These are phyloP conservation scores for Ilyonectria mors-panacis DNA, from an alignment of 2,329 filamentous ascomycete species.

Conservation along the genomic window DNA sequence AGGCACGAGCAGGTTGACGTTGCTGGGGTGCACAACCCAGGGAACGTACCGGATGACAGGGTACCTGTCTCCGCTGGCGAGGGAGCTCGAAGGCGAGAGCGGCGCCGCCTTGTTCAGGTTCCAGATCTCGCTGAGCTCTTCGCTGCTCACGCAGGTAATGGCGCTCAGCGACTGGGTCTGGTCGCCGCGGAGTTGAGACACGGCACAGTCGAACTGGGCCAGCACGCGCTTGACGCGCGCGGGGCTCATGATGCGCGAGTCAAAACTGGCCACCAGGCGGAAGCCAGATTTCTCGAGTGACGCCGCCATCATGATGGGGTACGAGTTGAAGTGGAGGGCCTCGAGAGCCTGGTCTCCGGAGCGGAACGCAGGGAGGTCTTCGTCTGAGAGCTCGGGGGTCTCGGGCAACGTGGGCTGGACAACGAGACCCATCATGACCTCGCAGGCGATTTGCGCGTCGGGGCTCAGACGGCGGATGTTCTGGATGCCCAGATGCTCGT, in stretches of 20 bases:
- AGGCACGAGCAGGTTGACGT: slow-evolving; percentile 46
- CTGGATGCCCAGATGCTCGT: slow-evolving; percentile 53
- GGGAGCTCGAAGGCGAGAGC: slow-evolving; percentile 30
- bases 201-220: slow-evolving; percentile 64
- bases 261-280: slow-evolving; percentile 73
- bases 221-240: slow-evolving; percentile 68
- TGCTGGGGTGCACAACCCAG: slow-evolving; percentile 50
- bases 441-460: slow-evolving; percentile 67
- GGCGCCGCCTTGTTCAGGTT: slow-evolving; percentile 47
- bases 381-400: slow-evolving; percentile 8
- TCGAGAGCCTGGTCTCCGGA: slow-evolving; percentile 70
- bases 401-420: slow-evolving; percentile 61
- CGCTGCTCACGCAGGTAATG: slow-evolving; percentile 53
- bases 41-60: slow-evolving; percentile 38
- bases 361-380: slow-evolving; percentile 59
- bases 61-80: slow-evolving; percentile 43
- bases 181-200: slow-evolving; percentile 62
- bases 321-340: slow-evolving; percentile 69
- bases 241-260: slow-evolving; percentile 68
- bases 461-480: slow-evolving; percentile 59
- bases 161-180: slow-evolving; percentile 50
- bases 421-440: slow-evolving; percentile 67
- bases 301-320: slow-evolving; percentile 76
- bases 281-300: slow-evolving; percentile 68
- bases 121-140: slow-evolving; percentile 56